phyloP scores from a whole-genome alignment of 768 basidiomycete genomes.

The Auricularia heimuer region DNA sequence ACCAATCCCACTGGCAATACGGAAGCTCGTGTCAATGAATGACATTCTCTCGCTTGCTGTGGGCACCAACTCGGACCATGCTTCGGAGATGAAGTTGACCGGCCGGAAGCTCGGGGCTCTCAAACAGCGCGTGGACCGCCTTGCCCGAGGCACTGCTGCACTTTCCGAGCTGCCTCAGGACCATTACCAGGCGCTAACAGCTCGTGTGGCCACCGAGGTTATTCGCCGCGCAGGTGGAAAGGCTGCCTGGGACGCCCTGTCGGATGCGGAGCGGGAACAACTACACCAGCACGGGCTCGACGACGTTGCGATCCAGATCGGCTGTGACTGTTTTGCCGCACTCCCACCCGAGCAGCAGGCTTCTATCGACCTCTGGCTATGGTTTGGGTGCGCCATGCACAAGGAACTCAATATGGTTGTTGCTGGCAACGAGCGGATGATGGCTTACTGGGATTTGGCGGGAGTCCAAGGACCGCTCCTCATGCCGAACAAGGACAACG shows the following conservation, averaged over 20 bases:
- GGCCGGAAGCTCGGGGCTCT: slow-evolving; percentile 7
- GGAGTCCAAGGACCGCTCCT: slow-evolving; percentile 15
- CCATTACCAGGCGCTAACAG: background rate
- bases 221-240: background rate
- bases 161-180: background rate
- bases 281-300: slow-evolving; percentile 8
- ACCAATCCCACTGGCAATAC: background rate
- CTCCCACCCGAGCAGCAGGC: slow-evolving; percentile 11
- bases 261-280: slow-evolving; percentile 10
- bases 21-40: background rate
- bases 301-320: slow-evolving; percentile 12
- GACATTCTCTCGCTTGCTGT: background rate
- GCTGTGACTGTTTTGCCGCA: slow-evolving; percentile 9
- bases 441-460: slow-evolving; percentile 17
- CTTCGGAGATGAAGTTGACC: slow-evolving; percentile 21
- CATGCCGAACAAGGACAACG: slow-evolving; percentile 24
- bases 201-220: background rate
- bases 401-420: slow-evolving; percentile 29
- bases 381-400: slow-evolving; percentile 31
- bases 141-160: slow-evolving; percentile 4
- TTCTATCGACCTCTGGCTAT: slow-evolving; percentile 22
- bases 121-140: slow-evolving; percentile 3
- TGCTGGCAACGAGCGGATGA: slow-evolving; percentile 21
- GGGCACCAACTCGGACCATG: slow-evolving; percentile 20
- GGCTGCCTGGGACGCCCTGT: background rate